Base-by-base conservation (phyloP, 768 basidiomycete genomes). In the Pleurotus ostreatus region DNA sequence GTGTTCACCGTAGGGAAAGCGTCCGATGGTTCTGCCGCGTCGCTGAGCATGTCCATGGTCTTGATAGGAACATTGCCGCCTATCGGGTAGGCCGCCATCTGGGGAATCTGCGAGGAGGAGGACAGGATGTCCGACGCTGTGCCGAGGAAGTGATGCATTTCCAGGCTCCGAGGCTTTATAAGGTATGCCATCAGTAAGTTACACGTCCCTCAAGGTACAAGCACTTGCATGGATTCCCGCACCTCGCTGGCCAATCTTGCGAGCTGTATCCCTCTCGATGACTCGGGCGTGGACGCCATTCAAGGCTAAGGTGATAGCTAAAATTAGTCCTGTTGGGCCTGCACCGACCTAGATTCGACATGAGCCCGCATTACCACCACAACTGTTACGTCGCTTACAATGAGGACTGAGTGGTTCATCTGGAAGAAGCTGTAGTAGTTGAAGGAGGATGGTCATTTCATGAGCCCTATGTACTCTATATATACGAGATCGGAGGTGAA, bases 221-320 rank as follows among this genome's bases (percentile, higher is more conserved):
- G n/a, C 3, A 23, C 47, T n/a, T 34, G 23, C 47, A 3, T 23
- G 22, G n/a, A 48, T 48, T 2, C 47, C 47, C 16, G 47, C 47
- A 7, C 47, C 47, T 23, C 47, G 47, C 23, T 23, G 22, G n/a
- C 47, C 47, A 23, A 23, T 23, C 47, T 48, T 48, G 23, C 15
- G 47, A 15, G 11, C 2, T n/a, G 47, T 60, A 49, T 71, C 73
- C 58, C 78, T 79, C 56, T 83, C 77, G 43, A 83, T 75, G 23
- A 84, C 74, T n/a, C 79, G 76, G 4, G 83, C 74, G 9, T 76
- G 70, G 13, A 82, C 64, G 3, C 74, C 71, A 63, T 79, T 78
- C 18, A 68, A 68, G 13, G 76, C 61, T 22, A 80, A 72, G 2
- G 70, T 61, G 2, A 78, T 68, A 3, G 75, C 77, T 49, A 71